These are phyloP conservation scores for Gossypium mustelinum DNA, from an alignment of 345 rosid species.

Conservation along the genomic window DNA sequence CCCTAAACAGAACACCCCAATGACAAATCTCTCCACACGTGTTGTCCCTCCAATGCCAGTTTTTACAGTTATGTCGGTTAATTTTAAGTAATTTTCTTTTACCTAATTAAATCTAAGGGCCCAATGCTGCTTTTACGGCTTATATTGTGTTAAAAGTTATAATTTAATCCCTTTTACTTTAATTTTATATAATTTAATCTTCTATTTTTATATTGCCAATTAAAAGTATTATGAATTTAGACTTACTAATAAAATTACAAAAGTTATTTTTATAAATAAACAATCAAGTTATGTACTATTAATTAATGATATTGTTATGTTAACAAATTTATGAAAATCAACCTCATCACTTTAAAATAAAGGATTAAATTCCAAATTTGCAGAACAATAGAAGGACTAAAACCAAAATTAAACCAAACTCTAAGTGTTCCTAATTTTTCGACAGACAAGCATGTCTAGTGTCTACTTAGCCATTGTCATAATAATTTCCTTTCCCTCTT, in stretches of 20 bases:
- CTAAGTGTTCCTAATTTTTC: not conserved
- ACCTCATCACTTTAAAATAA: not conserved
- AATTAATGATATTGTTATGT: too few species aligned
- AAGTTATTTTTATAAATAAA: too few species aligned
- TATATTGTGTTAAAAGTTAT: not conserved
- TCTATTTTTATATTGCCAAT: not conserved
- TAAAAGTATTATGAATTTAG: too few species aligned
- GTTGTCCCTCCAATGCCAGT: not conserved
- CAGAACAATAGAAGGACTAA: not conserved
- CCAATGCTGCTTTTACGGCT: not conserved
- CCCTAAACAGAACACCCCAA: not conserved
- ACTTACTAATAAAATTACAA: too few species aligned
- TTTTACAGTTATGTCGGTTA: conserved; percentile 14
- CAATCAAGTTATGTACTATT: not conserved
- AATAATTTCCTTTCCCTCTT: not conserved
- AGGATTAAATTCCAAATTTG: not conserved
- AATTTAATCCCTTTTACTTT: not conserved
- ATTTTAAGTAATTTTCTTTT: not conserved
- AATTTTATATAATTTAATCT: not conserved
- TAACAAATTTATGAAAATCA: not conserved
- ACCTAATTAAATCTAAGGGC: not conserved
- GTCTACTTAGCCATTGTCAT: not conserved
- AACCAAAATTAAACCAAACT: not conserved
- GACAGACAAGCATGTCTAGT: not conserved
- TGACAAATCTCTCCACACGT: conserved; percentile 19